Conservation (phyloP, 139 green algal species). For the Volvox africanus region DNA sequence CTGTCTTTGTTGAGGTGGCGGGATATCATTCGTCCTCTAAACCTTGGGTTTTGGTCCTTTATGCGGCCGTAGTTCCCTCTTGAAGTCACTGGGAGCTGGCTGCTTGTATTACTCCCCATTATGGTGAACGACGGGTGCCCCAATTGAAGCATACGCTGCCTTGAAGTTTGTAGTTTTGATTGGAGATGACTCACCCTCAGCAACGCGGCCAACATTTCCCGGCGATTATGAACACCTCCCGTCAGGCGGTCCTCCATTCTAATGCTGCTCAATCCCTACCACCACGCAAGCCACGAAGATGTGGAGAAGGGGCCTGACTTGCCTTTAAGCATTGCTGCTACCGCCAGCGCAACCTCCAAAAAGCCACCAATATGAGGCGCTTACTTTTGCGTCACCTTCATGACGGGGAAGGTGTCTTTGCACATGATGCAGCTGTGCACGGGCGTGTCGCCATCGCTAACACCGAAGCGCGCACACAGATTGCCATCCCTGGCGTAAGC, state of each 20-base stretch:
- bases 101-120: neutral
- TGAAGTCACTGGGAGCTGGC: neutral
- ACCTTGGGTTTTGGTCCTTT: too few relatives aligned
- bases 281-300: neutral
- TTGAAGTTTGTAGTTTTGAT: neutral
- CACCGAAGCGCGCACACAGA: too few relatives aligned
- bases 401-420: too few relatives aligned
- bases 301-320: neutral
- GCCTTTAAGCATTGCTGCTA: neutral
- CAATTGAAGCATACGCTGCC: neutral
- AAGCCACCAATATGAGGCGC: neutral
- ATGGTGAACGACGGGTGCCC: neutral
- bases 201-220: neutral
- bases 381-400: too few relatives aligned
- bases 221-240: neutral
- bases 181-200: neutral
- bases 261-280: conserved; percentile 5
- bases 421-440: too few relatives aligned
- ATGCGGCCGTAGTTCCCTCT: too few relatives aligned
- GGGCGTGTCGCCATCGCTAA: too few relatives aligned
- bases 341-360: neutral
- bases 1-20: too few relatives aligned
- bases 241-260: conserved; percentile 9
- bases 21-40: too few relatives aligned
- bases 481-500: too few relatives aligned